Percentiles rank a stretch among this genome's conserved stretches.
These are phyloP conservation scores for Erodium maritimum DNA, from an alignment of 345 rosid genomes.

Conservation along the genomic window DNA sequence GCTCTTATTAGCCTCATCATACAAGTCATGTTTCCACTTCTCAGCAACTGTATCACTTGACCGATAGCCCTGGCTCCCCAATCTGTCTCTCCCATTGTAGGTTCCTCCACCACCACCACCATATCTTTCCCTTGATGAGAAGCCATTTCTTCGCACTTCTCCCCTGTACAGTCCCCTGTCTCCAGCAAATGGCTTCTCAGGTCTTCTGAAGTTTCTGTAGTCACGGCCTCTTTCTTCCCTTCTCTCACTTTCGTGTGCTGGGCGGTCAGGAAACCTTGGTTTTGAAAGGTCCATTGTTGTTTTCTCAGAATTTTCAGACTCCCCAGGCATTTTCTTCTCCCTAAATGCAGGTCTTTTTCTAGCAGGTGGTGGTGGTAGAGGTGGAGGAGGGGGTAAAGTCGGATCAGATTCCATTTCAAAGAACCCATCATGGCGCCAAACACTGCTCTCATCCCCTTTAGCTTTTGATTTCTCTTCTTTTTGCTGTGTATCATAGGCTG, in stretches of 20 bases:
- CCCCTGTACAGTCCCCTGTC: constrained; percentile 37
- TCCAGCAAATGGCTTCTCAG: constrained; percentile 30
- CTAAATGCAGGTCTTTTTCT: constrained; percentile 85
- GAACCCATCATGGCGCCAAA: no score
- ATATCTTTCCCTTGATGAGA: constrained; percentile 33
- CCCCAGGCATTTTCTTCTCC: constrained; percentile 50
- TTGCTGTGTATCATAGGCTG: constrained; percentile 16
- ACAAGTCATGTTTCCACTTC: constrained; percentile 96
- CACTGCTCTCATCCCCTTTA: no score
- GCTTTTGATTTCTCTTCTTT: constrained; percentile 36
- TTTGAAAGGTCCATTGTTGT: constrained; percentile 25
- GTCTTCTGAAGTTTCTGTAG: constrained; percentile 23
- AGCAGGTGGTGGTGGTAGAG: constrained; percentile 6
- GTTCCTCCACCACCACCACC: no score
- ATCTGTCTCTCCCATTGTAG: constrained; percentile 39
- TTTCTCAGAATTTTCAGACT: constrained; percentile 25
- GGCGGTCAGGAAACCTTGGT: constrained; percentile 15
- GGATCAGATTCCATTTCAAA: no score
- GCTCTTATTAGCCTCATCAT: constrained; percentile 61
- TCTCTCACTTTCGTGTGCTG: constrained; percentile 22
- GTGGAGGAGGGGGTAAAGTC: constrained; percentile 14
- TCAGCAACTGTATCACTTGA: no score
- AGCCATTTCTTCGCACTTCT: constrained; percentile 26
- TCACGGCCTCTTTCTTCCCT: constrained; percentile 38
- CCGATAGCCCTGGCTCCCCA: constrained; percentile 39